Percentiles rank a stretch among this genome's conserved stretches.
Conservation (phyloP, 106 monocot genomes). For the Phalaenopsis equestris region DNA sequence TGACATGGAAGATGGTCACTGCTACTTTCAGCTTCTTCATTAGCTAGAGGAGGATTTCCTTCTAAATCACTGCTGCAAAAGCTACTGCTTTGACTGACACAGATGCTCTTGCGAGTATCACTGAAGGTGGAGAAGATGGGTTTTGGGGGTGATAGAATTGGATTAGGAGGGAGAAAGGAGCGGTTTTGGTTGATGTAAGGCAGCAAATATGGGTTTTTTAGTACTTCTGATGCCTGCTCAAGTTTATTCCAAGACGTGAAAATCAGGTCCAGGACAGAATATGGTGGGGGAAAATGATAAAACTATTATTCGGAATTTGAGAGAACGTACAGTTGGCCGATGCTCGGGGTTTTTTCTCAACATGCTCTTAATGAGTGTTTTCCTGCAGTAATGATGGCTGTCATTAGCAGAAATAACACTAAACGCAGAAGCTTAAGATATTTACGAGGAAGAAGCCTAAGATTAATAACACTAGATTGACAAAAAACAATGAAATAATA, state of each 20-base stretch:
- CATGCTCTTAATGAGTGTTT: constrained; percentile 88
- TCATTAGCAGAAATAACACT: neutral
- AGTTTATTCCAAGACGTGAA: constrained; percentile 5
- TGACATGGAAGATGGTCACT: neutral
- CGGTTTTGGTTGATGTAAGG: constrained; percentile 68
- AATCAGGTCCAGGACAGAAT: neutral
- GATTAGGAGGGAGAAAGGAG: constrained; percentile 30
- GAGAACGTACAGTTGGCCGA: constrained; percentile 75
- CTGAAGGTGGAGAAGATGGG: constrained; percentile 13
- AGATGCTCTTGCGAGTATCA: constrained; percentile 44
- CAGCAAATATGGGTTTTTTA: constrained; percentile 65
- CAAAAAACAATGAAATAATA: no score
- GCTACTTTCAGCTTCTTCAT: constrained; percentile 15
- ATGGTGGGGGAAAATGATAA: neutral
- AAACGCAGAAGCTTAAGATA: neutral
- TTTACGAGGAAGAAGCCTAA: neutral
- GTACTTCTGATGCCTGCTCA: constrained; percentile 77
- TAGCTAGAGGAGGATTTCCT: constrained; percentile 16
- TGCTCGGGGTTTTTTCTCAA: constrained; percentile 92
- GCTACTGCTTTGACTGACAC: constrained; percentile 77
- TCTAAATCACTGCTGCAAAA: constrained; percentile 70
- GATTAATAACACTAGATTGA: no score
- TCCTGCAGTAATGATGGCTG: constrained; percentile 33
- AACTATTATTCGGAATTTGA: neutral
- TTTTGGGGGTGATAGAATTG: constrained; percentile 30